These are phyloP conservation scores for Chondrus crispus DNA, from an alignment of 23 red algal species.

Conservation along the genomic window DNA sequence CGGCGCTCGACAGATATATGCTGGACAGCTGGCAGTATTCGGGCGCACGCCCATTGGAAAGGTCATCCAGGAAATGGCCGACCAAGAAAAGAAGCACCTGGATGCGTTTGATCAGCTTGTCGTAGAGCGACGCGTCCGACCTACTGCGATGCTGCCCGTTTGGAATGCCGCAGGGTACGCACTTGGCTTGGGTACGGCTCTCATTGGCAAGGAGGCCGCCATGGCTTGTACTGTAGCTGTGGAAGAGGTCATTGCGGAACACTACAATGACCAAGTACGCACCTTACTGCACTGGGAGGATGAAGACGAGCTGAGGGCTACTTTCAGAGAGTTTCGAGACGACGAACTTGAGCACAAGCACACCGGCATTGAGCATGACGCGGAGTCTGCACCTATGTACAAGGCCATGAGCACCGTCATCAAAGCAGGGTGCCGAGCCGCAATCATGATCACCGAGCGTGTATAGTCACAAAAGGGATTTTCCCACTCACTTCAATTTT, in stretches of 20 bases:
- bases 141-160: conserved; percentile 87
- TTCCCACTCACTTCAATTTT: too few species aligned
- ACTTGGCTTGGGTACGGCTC: conserved; percentile 78
- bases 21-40: conserved; percentile 89
- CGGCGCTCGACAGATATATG: conserved; percentile 95
- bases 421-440: conserved; percentile 78
- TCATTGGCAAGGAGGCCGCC: conserved; percentile 88
- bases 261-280: conserved; percentile 96
- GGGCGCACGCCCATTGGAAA: conserved; percentile 69
- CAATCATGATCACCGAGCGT: conserved; percentile 83
- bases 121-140: conserved; percentile 75
- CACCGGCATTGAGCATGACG: conserved; percentile 85
- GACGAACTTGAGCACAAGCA: conserved; percentile 99
- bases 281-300: conserved; percentile 68
- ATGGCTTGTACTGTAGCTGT: conserved; percentile 99
- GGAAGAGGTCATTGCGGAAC: conserved; percentile 94
- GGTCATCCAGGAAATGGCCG: conserved; percentile 93
- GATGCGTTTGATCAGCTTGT: conserved; percentile 79
- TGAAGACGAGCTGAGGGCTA: conserved; percentile 57
- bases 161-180: conserved; percentile 94
- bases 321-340: conserved; percentile 89
- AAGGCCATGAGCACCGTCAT: conserved; percentile 70
- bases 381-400: conserved; percentile 80
- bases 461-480: too few species aligned
- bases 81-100: conserved; percentile 88